Evolutionary conservation across 192 early-diverging fungal genomes (phyloP), one percentile per base, ranked within the genome.

Genomic region (Lunasporangiospora selenospora): DNA sequence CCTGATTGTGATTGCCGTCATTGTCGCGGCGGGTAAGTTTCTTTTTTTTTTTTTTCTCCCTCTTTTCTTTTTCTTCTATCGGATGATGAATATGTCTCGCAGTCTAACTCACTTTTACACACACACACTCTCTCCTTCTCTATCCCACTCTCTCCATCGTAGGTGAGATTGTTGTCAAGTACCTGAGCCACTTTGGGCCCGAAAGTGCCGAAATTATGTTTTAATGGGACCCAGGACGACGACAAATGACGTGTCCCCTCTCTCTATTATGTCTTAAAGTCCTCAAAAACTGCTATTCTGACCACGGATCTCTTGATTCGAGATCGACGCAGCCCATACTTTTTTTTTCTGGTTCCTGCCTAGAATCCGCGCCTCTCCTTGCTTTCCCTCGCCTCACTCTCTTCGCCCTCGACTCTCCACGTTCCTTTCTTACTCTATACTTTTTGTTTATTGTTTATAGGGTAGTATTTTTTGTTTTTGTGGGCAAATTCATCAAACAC

Each of bases 1-100:
- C 39, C 71, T 87, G 36, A 87, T 87, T 61, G 80, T 84, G 15
- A 63, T 80, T 15, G 79, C 73, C 13, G 61, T 71, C 18, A 39
- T 80, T 54, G 77, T 83, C 18, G 65, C 70, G 5, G 60, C 45
- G 18, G 55, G 46, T 67, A 70, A 41, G 65, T 40, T 32, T 54
- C 34, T 38, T 29, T 16, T 29, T 33, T 31, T n/a, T 39, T 48
- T 37, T 37, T 21, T 49, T 37, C 23, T 12, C 19, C 43, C 18
- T 39, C n/a, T 48, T 37, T 11, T 10, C n/a, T 16, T 21, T 26
- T 34, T 7, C n/a, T n/a, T n/a, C n/a, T n/a, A n/a, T n/a, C n/a
- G n/a, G n/a, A n/a, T n/a, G n/a, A n/a, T n/a, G n/a, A n/a, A n/a
- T n/a, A n/a, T n/a, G n/a, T n/a, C n/a, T n/a, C n/a, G n/a, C n/a